These are phyloP conservation scores for Parietaria judaica DNA, from an alignment of 306 rosid species.

Conservation along the genomic window DNA sequence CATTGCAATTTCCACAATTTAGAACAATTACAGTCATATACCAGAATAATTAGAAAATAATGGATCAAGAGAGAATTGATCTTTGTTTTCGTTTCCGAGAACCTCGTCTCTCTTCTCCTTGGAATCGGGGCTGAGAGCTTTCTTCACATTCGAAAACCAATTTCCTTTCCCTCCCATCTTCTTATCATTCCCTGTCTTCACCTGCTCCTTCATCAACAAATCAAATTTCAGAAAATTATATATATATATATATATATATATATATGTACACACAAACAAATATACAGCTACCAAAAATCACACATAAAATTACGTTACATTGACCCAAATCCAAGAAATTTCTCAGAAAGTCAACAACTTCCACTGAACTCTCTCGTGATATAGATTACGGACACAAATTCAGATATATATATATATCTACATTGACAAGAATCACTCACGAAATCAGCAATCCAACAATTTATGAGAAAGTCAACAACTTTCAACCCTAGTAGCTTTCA, in stretches of 20 bases:
- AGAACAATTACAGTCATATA: conserved; percentile 7
- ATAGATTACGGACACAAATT: no score
- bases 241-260: not conserved
- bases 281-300: not conserved
- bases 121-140: conserved; percentile 89
- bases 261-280: not conserved
- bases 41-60: not conserved
- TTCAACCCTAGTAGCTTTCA: conserved; percentile 13
- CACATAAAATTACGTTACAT: not conserved
- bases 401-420: not conserved
- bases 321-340: no score
- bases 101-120: conserved; percentile 68
- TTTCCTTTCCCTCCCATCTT: conserved; percentile 89
- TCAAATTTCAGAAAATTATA: not conserved
- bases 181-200: conserved; percentile 55
- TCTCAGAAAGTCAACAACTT: no score
- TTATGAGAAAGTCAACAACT: conserved; percentile 6
- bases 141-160: conserved; percentile 92
- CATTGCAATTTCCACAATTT: conserved; percentile 3
- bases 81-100: conserved; percentile 1
- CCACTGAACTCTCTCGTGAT: no score
- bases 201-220: not conserved
- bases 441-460: not conserved
- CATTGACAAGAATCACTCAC: conserved; percentile 3
- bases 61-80: not conserved